Evolutionary conservation across 306 rosid species (phyloP), one percentile per base, ranked within the genome.

Genomic region (Begonia masoniana): DNA sequence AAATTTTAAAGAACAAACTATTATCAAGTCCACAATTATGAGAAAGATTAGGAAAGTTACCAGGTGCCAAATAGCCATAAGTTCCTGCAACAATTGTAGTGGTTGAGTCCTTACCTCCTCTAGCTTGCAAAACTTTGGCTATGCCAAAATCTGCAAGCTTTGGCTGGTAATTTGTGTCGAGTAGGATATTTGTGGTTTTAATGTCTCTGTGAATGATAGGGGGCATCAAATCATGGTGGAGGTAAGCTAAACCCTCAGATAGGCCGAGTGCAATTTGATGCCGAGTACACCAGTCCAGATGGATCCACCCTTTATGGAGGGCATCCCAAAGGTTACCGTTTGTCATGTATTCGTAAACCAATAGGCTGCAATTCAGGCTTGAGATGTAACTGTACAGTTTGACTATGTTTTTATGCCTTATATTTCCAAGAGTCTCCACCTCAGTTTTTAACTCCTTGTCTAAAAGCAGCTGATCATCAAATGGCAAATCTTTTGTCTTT

Each of bases 251-350:
- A 41, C 93, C 99, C 74, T 92, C 95, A 2, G 99, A 88, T 31
- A 78, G 63, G 16, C 95, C 96, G 12, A 79, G 61, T 8, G 96
- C 99, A 52, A 92, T 83, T 71, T 74, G 77, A 71, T 81, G 88
- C 15, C 99, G 82, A 24, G 78, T 92, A 14, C 84, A 88, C 99
- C 99, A 92, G 68, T 83, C 95, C 80, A 92, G 70, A 64, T 66
- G 61, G 50, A 81, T 51, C 75, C 70, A 51, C 52, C 88, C 82
- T 57, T 68, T 78, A 69, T 92, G 99, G 16, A 92, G 82, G 6
- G 96, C 95, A 70, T 92, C 96, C 96, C 96, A 92, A 2, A 92
- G 75, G 45, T 82, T 92, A 49, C 99, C 99, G 26, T 92, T 92
- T 5, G 95, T 81, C 95, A 92, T 83, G 58, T 74, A 86, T 74